These are phyloP conservation scores for Phoenix dactylifera DNA, from an alignment of 176 grass and related monocot genomes.

Conservation along the genomic window DNA sequence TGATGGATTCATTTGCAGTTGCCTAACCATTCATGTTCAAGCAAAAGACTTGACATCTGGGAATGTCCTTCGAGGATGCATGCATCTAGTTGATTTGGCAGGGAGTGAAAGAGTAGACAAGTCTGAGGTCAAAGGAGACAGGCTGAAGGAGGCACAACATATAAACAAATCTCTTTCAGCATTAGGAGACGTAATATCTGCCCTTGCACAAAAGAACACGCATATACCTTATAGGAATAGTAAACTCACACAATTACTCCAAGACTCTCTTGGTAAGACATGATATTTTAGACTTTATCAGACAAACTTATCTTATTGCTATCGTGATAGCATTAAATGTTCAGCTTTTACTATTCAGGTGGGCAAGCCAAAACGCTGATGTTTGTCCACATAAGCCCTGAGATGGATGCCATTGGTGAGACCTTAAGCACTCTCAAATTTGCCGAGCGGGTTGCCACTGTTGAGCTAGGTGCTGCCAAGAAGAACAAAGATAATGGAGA, in stretches of 20 bases:
- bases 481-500: constrained; percentile 71
- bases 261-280: constrained; percentile 79
- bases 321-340: constrained; percentile 1
- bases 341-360: constrained; percentile 36
- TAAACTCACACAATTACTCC: constrained; percentile 88
- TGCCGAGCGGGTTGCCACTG: constrained; percentile 71
- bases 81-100: constrained; percentile 90
- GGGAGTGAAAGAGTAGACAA: constrained; percentile 91
- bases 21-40: constrained; percentile 85
- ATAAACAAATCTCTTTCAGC: constrained; percentile 96
- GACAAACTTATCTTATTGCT: too few species aligned
- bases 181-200: constrained; percentile 80
- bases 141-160: constrained; percentile 78
- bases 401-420: constrained; percentile 50
- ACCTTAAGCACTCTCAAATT: constrained; percentile 86
- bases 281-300: background rate
- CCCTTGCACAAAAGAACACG: constrained; percentile 73
- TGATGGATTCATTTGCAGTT: constrained; percentile 39
- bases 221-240: constrained; percentile 90
- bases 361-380: constrained; percentile 95
- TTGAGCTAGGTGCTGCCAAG: constrained; percentile 65
- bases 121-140: constrained; percentile 70
- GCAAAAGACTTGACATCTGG: constrained; percentile 57
- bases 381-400: constrained; percentile 90
- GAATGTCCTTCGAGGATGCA: constrained; percentile 46